Evolutionary conservation across 371 early-diverging fungal genomes (phyloP), one percentile per base, ranked within the genome.

Genomic region (Entomophthora muscae): DNA sequence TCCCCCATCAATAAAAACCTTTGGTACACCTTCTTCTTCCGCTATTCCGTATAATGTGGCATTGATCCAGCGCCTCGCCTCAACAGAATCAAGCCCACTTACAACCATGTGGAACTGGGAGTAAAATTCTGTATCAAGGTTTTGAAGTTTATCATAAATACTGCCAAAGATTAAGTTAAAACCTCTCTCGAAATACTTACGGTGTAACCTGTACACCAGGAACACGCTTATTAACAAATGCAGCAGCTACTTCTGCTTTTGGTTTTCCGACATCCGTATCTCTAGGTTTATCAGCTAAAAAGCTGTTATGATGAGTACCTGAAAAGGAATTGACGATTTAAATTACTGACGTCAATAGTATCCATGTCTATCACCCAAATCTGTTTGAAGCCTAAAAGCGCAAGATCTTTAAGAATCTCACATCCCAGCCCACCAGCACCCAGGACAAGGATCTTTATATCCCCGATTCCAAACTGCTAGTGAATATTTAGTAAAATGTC

Each of bases 21-120:
- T 95, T 0, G 83, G 79, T 63, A 80, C 76, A 30, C 77, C 75
- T 2, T 85, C 86, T 23, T 75, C 75, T 42, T 89, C 89, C 3
- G 77, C 81, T 80, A 94, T 82, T 3, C 79, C 76, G 22, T 88
- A 74, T 23, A 94, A 61, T 26, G 85, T 90, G 2, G 92, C 90
- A 69, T 95, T 97, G 42, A 95, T 92, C 98, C 98, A 97, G 57
- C 95, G 81, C 30, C 98, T 80, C 0, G 98, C 95, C 66, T 93
- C 95, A 3, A 97, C 85, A 0, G 89, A 89, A 70, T 97, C 98
- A 66, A 97, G 70, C 2, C 98, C 98, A 66, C 94, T 92, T 56
- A 97, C 84, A 32, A 97, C 81, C 26, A 95, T 67, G 1, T 84
- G 78, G 70, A 95, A 95, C 66, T 89, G 83, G 28, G 72, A 71